Conservation (phyloP, 2,329 filamentous ascomycete genomes). For the Xylaria sp. region DNA sequence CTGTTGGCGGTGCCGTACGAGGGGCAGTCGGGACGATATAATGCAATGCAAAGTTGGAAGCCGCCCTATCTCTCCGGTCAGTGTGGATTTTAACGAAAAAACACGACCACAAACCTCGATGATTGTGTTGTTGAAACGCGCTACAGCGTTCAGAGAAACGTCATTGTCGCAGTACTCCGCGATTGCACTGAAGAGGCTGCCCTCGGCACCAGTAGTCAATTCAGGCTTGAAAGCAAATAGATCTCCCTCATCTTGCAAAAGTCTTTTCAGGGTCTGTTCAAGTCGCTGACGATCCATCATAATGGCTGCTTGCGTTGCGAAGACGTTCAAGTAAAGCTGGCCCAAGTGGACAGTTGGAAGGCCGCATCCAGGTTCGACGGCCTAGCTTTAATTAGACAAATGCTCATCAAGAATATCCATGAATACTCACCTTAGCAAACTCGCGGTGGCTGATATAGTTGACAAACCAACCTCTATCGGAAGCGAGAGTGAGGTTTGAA, state of each 20-base stretch:
- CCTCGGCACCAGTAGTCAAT: slow-evolving; percentile 49
- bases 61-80: slow-evolving; percentile 39
- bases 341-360: slow-evolving; percentile 61
- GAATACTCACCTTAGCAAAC: slow-evolving; percentile 52
- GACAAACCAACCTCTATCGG: slow-evolving; percentile 58
- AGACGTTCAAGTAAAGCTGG: slow-evolving; percentile 63
- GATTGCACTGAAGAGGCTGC: slow-evolving; percentile 58
- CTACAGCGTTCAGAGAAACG: slow-evolving; percentile 54
- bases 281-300: slow-evolving; percentile 42
- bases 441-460: slow-evolving; percentile 57
- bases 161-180: slow-evolving; percentile 64
- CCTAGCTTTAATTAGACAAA: slow-evolving; percentile 38
- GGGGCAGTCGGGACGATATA: slow-evolving; percentile 47
- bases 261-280: slow-evolving; percentile 53
- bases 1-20: slow-evolving; percentile 35
- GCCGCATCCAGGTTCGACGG: slow-evolving; percentile 45
- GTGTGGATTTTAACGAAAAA: background rate
- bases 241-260: slow-evolving; percentile 60
- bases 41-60: slow-evolving; percentile 45
- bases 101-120: slow-evolving; percentile 48
- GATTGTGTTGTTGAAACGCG: slow-evolving; percentile 53
- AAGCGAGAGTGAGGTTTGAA: slow-evolving; percentile 55
- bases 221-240: slow-evolving; percentile 62
- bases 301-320: slow-evolving; percentile 41
- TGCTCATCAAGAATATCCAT: background rate